These are phyloP conservation scores for Ilex aquifolium DNA, from an alignment of 257 asterid genomes.

Conservation along the genomic window DNA sequence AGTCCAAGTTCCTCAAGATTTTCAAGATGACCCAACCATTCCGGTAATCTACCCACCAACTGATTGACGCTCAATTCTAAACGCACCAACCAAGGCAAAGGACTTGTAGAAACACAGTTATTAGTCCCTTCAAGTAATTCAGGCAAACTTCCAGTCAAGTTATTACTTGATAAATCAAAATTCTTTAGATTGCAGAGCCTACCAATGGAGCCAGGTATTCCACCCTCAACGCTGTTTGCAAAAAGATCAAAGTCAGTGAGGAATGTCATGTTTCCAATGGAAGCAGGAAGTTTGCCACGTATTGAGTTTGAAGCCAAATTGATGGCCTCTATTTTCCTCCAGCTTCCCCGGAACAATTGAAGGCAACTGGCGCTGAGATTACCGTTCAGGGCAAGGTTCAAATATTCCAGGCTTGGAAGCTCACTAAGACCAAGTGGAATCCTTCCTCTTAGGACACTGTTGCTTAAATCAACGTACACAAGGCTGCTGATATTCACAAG, in stretches of 20 bases:
- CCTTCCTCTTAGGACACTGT: conserved; percentile 35
- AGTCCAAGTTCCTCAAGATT: conserved; percentile 27
- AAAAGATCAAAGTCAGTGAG: conserved; percentile 23
- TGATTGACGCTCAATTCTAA: conserved; percentile 27
- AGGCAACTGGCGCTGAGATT: conserved; percentile 28
- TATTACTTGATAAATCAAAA: conserved; percentile 30
- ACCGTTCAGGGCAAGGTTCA: conserved; percentile 31
- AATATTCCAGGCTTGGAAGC: conserved; percentile 25
- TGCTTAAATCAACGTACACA: conserved; percentile 29
- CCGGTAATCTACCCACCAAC: conserved; percentile 33
- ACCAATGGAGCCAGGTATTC: conserved; percentile 33
- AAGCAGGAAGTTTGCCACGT: conserved; percentile 37
- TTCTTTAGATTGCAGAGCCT: conserved; percentile 31
- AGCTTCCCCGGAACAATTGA: conserved; percentile 26
- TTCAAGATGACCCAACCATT: conserved; percentile 33
- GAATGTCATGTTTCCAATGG: conserved; percentile 30
- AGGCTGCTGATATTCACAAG: conserved; percentile 40
- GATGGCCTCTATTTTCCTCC: conserved; percentile 36
- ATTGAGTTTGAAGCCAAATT: conserved; percentile 20
- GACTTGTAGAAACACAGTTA: conserved; percentile 15
- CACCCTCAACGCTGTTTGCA: conserved; percentile 36
- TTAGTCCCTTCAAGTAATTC: conserved; percentile 26
- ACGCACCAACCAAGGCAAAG: conserved; percentile 23
- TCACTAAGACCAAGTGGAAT: conserved; percentile 34
- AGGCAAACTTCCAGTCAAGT: conserved; percentile 33